Percentiles rank a stretch among this genome's conserved stretches.
These are phyloP conservation scores for Suhomyces sp. DNA, from an alignment of 805 yeast genomes.

Conservation along the genomic window DNA sequence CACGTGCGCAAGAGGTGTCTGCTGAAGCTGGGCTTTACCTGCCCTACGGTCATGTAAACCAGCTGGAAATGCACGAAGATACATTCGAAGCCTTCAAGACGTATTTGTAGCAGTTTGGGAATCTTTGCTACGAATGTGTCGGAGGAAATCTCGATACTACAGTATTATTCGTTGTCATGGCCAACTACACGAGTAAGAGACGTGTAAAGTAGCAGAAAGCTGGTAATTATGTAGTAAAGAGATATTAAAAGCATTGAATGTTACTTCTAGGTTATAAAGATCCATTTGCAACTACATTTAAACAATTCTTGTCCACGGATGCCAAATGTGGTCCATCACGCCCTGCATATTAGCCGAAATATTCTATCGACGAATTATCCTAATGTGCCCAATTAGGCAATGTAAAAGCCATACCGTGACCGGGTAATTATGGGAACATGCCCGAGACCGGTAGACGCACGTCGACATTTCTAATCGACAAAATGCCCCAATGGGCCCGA, in stretches of 20 bases:
- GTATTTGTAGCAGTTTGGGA: background rate
- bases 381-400: slow-evolving; percentile 35
- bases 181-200: background rate
- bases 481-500: slow-evolving; percentile 30
- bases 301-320: background rate
- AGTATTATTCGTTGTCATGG: background rate
- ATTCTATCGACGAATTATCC: slow-evolving; percentile 31
- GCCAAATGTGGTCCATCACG: background rate
- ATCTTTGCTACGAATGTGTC: background rate
- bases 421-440: slow-evolving; percentile 5
- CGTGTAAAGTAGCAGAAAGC: background rate
- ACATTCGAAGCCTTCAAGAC: background rate
- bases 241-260: background rate
- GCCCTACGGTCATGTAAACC: background rate
- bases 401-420: slow-evolving; percentile 19
- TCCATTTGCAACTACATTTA: background rate
- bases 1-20: slow-evolving; percentile 9
- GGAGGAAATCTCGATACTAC: background rate
- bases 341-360: slow-evolving; percentile 15
- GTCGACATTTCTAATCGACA: slow-evolving; percentile 21
- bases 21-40: background rate
- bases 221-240: background rate
- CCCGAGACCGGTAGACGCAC: background rate
- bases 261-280: background rate
- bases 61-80: background rate